These are phyloP conservation scores for Clavulina sp. DNA, from an alignment of 768 basidiomycete genomes.

Conservation along the genomic window DNA sequence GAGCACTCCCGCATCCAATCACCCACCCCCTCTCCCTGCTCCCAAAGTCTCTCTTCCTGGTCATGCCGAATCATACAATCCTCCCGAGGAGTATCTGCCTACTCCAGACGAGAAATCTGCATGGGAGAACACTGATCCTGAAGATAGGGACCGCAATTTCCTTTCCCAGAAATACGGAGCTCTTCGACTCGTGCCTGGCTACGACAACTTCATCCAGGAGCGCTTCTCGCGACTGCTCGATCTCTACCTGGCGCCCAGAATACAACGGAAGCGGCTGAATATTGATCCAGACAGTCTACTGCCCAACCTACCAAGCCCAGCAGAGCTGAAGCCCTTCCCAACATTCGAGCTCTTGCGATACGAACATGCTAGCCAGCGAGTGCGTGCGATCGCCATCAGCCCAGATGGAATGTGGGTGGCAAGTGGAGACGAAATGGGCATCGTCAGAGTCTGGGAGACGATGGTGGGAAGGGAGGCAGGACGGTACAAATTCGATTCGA, in stretches of 20 bases:
- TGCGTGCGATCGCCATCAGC: conserved; percentile 60
- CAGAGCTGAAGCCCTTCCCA: conserved; percentile 86
- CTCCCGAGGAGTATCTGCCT: conserved; percentile 90
- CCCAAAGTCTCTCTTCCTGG: conserved; percentile 81
- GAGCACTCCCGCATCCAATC: conserved; percentile 49
- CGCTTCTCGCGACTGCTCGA: conserved; percentile 89
- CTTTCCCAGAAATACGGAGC: conserved; percentile 73
- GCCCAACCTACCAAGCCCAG: conserved; percentile 86
- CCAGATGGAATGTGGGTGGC: conserved; percentile 83
- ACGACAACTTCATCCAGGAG: conserved; percentile 80
- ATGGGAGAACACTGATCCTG: conserved; percentile 70
- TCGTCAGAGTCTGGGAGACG: conserved; percentile 81
- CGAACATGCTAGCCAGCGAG: conserved; percentile 45
- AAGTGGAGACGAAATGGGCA: conserved; percentile 80
- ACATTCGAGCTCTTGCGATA: conserved; percentile 61
- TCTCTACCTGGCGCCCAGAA: conserved; percentile 86
- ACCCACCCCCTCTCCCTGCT: conserved; percentile 78
- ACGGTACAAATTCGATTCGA: conserved; percentile 65
- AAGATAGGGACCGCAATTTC: conserved; percentile 80
- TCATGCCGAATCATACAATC: conserved; percentile 96
- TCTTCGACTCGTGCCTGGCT: conserved; percentile 81
- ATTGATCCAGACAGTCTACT: conserved; percentile 84
- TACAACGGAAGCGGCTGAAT: conserved; percentile 72
- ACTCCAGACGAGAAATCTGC: conserved; percentile 61
- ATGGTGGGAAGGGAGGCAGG: conserved; percentile 77